phyloP scores from a whole-genome alignment of 192 early-diverging fungal species.

The Podila epigama region DNA sequence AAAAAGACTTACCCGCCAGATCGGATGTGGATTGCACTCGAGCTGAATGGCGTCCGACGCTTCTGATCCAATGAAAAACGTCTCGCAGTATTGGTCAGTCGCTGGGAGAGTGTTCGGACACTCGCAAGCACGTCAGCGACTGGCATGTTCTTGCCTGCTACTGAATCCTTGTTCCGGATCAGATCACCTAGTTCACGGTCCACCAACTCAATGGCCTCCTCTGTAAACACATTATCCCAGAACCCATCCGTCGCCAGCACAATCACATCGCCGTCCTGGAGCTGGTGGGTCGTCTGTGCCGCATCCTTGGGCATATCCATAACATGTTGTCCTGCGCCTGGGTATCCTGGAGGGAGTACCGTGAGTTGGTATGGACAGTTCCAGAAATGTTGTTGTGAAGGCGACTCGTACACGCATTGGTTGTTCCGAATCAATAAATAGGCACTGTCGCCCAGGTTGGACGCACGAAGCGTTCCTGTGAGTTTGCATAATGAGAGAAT shows the following conservation, averaged over 20 bases:
- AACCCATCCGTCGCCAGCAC: constrained; percentile 67
- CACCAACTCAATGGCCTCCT: constrained; percentile 61
- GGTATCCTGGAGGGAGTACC: constrained; percentile 61
- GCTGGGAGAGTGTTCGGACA: constrained; percentile 55
- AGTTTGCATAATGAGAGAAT: constrained; percentile 62
- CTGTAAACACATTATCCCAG: constrained; percentile 66
- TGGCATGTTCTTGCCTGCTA: constrained; percentile 1
- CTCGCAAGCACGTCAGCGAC: constrained; percentile 47
- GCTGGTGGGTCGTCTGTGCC: constrained; percentile 53
- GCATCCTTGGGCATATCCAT: constrained; percentile 66
- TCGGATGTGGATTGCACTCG: constrained; percentile 55
- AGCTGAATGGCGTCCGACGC: constrained; percentile 58
- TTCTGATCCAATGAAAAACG: constrained; percentile 57
- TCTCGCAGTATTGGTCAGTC: constrained; percentile 60
- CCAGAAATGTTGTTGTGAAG: constrained; percentile 69
- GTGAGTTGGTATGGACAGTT: constrained; percentile 70
- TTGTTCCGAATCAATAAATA: constrained; percentile 63
- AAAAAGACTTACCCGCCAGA: constrained; percentile 45
- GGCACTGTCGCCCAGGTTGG: constrained; percentile 65
- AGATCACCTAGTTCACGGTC: constrained; percentile 52
- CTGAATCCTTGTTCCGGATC: constrained; percentile 5
- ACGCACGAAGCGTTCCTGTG: constrained; percentile 60
- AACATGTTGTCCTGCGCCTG: constrained; percentile 55
- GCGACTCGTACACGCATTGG: constrained; percentile 61
- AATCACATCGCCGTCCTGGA: constrained; percentile 67